phyloP scores from a whole-genome alignment of 768 basidiomycete genomes.

The Symmetrospora coprosmae region DNA sequence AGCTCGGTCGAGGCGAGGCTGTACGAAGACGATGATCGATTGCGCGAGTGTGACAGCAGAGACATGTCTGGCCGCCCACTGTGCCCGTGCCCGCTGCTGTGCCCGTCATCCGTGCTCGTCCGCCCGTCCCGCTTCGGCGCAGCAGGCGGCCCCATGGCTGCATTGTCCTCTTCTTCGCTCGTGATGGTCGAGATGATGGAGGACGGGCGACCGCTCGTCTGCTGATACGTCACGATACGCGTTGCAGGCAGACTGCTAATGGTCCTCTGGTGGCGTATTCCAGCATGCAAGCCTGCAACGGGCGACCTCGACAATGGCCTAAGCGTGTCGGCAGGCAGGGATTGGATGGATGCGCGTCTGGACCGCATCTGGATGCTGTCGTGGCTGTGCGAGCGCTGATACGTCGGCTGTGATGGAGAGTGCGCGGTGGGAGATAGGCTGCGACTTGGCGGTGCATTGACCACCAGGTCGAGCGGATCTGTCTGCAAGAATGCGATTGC shows the following conservation, averaged over 20 bases:
- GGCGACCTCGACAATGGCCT: not conserved
- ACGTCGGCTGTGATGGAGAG: not conserved
- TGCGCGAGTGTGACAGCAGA: too few relatives aligned
- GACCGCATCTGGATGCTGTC: not conserved
- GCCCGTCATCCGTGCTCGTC: too few relatives aligned
- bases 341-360: slow-evolving; percentile 6
- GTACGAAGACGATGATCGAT: too few relatives aligned
- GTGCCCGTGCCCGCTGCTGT: too few relatives aligned
- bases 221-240: not conserved
- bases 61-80: too few relatives aligned
- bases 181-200: slow-evolving; percentile 4
- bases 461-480: slow-evolving; percentile 16
- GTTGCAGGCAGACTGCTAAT: slow-evolving; percentile 7
- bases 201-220: not conserved
- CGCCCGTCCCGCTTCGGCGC: too few relatives aligned
- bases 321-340: not conserved
- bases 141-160: slow-evolving; percentile 7
- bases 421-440: too few relatives aligned
- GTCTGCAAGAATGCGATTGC: slow-evolving; percentile 23
- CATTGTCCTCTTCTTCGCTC: slow-evolving; percentile 17
- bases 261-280: not conserved
- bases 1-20: too few relatives aligned
- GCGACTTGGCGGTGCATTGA: not conserved
- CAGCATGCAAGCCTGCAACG: not conserved
- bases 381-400: not conserved